Conservation (phyloP, 1,284 basidiomycete species). For the Clitocybe nebularis region DNA sequence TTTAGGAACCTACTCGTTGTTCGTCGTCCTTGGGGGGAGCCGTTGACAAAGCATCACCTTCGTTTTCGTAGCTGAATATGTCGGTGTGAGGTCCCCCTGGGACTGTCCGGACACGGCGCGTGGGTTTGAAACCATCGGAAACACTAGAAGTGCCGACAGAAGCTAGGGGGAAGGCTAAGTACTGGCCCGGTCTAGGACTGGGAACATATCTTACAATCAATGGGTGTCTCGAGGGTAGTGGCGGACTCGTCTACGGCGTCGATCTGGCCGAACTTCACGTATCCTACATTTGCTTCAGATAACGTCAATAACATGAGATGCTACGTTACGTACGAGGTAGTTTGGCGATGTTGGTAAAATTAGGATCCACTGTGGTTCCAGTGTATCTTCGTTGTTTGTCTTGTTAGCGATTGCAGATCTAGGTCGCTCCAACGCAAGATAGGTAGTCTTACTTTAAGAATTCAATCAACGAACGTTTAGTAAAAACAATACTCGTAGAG, state of each 20-base stretch:
- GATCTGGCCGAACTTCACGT: slow-evolving; percentile 57
- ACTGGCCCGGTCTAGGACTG: not conserved
- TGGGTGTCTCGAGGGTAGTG: slow-evolving; percentile 7
- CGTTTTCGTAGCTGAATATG: slow-evolving; percentile 38
- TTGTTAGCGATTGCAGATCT: too few species aligned
- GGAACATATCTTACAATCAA: slow-evolving; percentile 1
- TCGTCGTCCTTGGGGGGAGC: slow-evolving; percentile 32
- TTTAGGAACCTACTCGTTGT: not conserved
- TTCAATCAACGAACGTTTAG: slow-evolving; percentile 66
- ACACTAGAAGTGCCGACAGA: slow-evolving; percentile 1
- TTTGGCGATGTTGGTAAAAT: slow-evolving; percentile 66
- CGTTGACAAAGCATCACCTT: slow-evolving; percentile 41
- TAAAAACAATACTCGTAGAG: slow-evolving; percentile 64
- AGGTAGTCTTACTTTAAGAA: slow-evolving; percentile 58
- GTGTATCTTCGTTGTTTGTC: slow-evolving; percentile 59
- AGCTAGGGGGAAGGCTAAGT: slow-evolving; percentile 2
- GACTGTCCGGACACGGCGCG: slow-evolving; percentile 46
- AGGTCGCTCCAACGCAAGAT: slow-evolving; percentile 6
- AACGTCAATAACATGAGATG: not conserved
- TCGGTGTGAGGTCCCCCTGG: slow-evolving; percentile 47
- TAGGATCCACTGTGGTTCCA: slow-evolving; percentile 68
- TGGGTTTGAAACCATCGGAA: slow-evolving; percentile 38
- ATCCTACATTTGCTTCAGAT: slow-evolving; percentile 34
- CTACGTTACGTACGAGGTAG: slow-evolving; percentile 50
- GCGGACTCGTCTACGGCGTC: slow-evolving; percentile 12